Base-by-base conservation (phyloP, 2,329 filamentous ascomycete genomes). In the Graphiopsis chlorocephala region DNA sequence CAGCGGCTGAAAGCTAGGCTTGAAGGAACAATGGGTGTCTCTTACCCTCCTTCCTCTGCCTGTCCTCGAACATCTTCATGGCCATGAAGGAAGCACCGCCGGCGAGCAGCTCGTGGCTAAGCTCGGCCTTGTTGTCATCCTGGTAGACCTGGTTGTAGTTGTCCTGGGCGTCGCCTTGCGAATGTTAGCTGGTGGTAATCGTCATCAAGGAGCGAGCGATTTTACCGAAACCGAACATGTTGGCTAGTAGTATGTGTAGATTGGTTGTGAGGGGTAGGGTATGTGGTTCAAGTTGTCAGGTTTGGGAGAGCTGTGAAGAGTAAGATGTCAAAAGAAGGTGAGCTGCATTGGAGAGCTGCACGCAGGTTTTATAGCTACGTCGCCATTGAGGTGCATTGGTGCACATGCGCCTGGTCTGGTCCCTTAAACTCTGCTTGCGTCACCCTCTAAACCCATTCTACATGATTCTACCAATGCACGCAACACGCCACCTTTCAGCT, bases 21-120 rank as follows among this genome's bases (percentile, higher is more conserved):
- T 45, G 7, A 45, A 3, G 38, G n/a, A 45, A 15, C 7, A 10
- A 20, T 63, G 15, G 58, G 14, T n/a, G 14, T 50, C 23, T 72
- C 80, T 28, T 80, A 87, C 88, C 90, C 75, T 90, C 82, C 64
- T 79, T 81, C 72, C 89, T 88, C 81, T 92, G 89, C 72, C 86
- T 82, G 77, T 92, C 88, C 79, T 93, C 90, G 72, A 88, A 93
- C 31, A 88, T 81, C 83, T 92, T 92, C 85, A 94, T 90, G 72
- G 88, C 91, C 68, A 86, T 88, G 75, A 94, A 94, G 67, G 89
- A 87, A 65, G 90, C 91, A 65, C 87, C 91, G 68, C 90, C 90
- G 69, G 88, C 90, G 64, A 93, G 76, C 56, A 91, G 74, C 81
- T 95, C 90, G 79, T 94, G 91, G 70, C 85, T 85, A 73, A 91